These are phyloP conservation scores for Talaromyces albobiverticillius DNA, from an alignment of 2,329 filamentous ascomycete species.

Conservation along the genomic window DNA sequence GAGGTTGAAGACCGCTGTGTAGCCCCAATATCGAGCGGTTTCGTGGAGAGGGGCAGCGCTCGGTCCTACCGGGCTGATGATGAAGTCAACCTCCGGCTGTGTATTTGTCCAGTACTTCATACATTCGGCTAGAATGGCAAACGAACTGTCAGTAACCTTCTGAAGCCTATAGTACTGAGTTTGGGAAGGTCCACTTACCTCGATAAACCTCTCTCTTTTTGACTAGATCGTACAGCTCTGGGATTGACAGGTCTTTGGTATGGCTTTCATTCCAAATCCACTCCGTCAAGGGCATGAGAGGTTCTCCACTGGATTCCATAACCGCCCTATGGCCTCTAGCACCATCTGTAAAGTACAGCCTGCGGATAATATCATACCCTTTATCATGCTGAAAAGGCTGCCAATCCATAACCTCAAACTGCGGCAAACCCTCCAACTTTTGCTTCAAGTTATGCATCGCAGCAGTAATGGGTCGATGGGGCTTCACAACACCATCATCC, in stretches of 20 bases:
- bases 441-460: constrained; percentile 49
- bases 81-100: constrained; percentile 47
- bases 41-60: constrained; percentile 53
- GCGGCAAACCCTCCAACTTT: neutral
- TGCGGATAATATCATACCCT: neutral
- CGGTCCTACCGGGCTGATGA: constrained; percentile 60
- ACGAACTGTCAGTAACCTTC: neutral
- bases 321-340: neutral
- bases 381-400: neutral
- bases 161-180: neutral
- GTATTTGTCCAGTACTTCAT: neutral
- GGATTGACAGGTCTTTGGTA: neutral
- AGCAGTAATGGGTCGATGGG: constrained; percentile 61
- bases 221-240: neutral
- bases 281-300: neutral
- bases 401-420: neutral
- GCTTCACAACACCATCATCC: constrained; percentile 60
- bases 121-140: neutral
- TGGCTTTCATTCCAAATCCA: neutral
- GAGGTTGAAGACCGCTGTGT: constrained; percentile 33
- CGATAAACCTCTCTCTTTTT: neutral
- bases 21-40: constrained; percentile 56
- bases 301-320: neutral
- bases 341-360: neutral
- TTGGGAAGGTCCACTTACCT: neutral